Evolutionary conservation across 768 basidiomycete species (phyloP), one percentile per base, ranked within the genome.

Genomic region (Rhodosporidiobolus odoratus): DNA sequence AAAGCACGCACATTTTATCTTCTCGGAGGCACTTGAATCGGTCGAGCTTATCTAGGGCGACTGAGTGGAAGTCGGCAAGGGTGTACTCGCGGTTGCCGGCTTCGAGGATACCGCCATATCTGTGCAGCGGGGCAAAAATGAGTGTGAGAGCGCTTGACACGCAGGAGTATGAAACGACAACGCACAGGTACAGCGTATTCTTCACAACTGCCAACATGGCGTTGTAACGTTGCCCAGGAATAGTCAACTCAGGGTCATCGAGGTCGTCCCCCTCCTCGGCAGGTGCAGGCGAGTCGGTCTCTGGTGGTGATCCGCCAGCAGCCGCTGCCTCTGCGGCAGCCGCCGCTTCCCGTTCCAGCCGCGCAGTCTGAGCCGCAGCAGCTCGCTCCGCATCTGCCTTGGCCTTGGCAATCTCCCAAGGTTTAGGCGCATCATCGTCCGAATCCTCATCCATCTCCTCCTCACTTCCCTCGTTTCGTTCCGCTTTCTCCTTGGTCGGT

Each of bases 101-200:
- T 79, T 95, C 93, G 74, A 86, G 89, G 25, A 94, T 94, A 0
- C 92, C 92, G 16, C 92, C 91, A 76, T 94, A 94, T 65, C 90
- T 78, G 66, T 5, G 40, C 5, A 21, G 35, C 27, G 48, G 90
- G 68, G 23, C 6, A 7, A 48, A 23, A 2, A 19, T 30, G 27
- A 61, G 65, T 40, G 30, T 43, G 17, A 41, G 54, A 19, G 34
- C 8, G 2, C 6, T 43, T 48, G 12, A 10, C 8, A 50, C 25
- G 34, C 45, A 37, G 53, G 54, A 50, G 66, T 50, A 48, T 5
- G 27, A 32, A 58, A 27, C 25, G 35, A 25, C 38, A 21, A 80
- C 89, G 27, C 66, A 91, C 90, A 94, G 87, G 80, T 90, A 94
- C 1, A 95, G 81, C 0, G 89, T 91, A 78, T 92, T 94, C 30